phyloP scores from a whole-genome alignment of 2,329 filamentous ascomycete genomes.

The Monilinia fructigena region DNA sequence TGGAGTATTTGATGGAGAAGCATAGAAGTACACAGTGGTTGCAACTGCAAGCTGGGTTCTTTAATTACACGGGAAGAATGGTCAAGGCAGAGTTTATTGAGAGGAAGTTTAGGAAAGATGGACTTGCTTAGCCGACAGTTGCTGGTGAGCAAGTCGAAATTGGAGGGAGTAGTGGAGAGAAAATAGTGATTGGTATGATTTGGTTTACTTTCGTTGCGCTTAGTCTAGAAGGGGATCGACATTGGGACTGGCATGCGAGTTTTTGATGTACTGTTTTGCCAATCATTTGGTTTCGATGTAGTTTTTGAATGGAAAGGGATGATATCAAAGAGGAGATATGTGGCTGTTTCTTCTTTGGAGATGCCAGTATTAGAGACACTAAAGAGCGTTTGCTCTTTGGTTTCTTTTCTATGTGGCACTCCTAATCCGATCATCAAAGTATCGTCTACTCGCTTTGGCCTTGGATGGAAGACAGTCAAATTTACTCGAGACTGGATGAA shows the following conservation, averaged over 20 bases:
- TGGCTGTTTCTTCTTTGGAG: not conserved
- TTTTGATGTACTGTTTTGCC: not conserved
- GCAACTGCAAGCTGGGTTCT: slow-evolving; percentile 39
- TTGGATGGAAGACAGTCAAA: not conserved
- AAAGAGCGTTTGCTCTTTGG: not conserved
- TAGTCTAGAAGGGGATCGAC: not conserved
- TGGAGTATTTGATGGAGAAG: slow-evolving; percentile 35
- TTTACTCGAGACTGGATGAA: not conserved
- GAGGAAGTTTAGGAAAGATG: slow-evolving; percentile 37
- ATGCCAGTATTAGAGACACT: not conserved
- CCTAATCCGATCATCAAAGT: not conserved
- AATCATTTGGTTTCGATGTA: not conserved
- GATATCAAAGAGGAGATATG: not conserved
- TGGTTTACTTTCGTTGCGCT: not conserved
- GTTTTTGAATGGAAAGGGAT: not conserved
- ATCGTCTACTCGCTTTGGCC: not conserved
- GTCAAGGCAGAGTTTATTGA: slow-evolving; percentile 36
- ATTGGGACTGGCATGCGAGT: not conserved
- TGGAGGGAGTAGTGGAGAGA: not conserved
- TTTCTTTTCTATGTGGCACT: not conserved
- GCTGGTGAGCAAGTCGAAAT: not conserved
- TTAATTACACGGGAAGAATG: slow-evolving; percentile 40
- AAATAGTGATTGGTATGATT: not conserved
- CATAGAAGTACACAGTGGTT: slow-evolving; percentile 37
- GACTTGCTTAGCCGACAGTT: not conserved